A percentile compares a stretch with the other conserved stretches of the same genome.
phyloP scores from a whole-genome alignment of 768 basidiomycete species.

The Cyathus striatus region DNA sequence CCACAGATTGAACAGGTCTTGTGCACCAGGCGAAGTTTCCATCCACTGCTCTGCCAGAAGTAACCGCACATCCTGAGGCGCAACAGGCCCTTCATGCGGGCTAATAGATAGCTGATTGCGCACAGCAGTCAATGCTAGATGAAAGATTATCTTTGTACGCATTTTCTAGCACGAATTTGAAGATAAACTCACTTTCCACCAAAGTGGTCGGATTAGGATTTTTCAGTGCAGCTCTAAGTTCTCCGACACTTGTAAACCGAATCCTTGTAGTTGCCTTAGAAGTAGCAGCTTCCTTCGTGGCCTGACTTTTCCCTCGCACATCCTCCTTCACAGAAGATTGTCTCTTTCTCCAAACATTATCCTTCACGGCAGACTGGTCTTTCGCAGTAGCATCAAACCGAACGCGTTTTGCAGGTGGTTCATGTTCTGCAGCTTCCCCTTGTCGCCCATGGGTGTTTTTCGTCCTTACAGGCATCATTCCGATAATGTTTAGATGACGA shows the following conservation, averaged over 20 bases:
- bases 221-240: background rate
- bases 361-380: too few relatives aligned
- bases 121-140: slow-evolving; percentile 42
- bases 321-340: too few relatives aligned
- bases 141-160: slow-evolving; percentile 1
- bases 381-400: background rate
- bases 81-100: slow-evolving; percentile 38
- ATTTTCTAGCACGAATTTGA: too few relatives aligned
- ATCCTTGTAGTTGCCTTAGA: too few relatives aligned
- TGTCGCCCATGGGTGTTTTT: background rate
- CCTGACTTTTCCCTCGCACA: too few relatives aligned
- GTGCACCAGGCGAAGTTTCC: slow-evolving; percentile 46
- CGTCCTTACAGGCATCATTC: too few relatives aligned
- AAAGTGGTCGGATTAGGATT: background rate
- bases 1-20: slow-evolving; percentile 63
- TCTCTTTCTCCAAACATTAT: too few relatives aligned
- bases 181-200: background rate
- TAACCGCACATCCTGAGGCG: slow-evolving; percentile 57
- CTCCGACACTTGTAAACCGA: background rate
- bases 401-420: background rate
- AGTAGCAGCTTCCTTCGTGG: too few relatives aligned
- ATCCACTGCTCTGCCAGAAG: slow-evolving; percentile 60
- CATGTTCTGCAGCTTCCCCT: background rate
- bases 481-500: too few relatives aligned
- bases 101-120: slow-evolving; percentile 60